phyloP scores from a whole-genome alignment of 371 early-diverging fungal genomes.

The Lichtheimia ornata region DNA sequence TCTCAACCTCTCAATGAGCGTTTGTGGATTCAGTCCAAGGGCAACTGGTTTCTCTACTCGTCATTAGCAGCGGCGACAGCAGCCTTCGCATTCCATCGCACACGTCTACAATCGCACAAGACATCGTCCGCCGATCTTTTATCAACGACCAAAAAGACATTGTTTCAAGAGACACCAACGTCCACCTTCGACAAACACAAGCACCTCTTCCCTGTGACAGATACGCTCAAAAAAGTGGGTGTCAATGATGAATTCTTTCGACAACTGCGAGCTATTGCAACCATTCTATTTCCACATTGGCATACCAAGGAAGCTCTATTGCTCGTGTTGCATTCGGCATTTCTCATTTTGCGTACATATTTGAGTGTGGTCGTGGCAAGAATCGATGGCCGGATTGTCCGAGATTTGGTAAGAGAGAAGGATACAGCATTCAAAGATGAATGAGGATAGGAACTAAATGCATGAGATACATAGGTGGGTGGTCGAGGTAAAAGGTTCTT shows the following conservation, averaged over 20 bases:
- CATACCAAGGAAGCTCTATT: conserved; percentile 79
- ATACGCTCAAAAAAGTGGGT: conserved; percentile 49
- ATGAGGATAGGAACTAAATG: neutral
- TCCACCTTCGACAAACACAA: conserved; percentile 24
- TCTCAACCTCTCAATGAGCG: conserved; percentile 15
- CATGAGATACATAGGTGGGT: conserved; percentile 30
- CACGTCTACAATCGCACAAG: conserved; percentile 3
- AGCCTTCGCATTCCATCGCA: conserved; percentile 13
- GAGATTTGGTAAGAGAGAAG: conserved; percentile 75
- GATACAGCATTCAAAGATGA: neutral
- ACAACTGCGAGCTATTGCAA: conserved; percentile 69
- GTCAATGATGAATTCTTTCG: conserved; percentile 69
- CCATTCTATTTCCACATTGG: conserved; percentile 73
- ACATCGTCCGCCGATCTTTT: conserved; percentile 1
- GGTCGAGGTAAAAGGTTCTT: conserved; percentile 38
- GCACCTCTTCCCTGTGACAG: conserved; percentile 33
- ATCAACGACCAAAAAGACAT: conserved; percentile 7
- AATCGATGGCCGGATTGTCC: conserved; percentile 92
- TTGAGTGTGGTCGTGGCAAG: conserved; percentile 91
- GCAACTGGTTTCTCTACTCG: conserved; percentile 12
- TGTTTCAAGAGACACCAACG: conserved; percentile 14
- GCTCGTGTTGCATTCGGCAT: conserved; percentile 80
- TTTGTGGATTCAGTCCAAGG: conserved; percentile 11
- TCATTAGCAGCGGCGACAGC: conserved; percentile 14
- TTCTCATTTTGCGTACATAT: conserved; percentile 89